Percentiles rank a stretch among this genome's conserved stretches.
Conservation (phyloP, 2,329 filamentous ascomycete species). For the Aspergillus proliferans region DNA sequence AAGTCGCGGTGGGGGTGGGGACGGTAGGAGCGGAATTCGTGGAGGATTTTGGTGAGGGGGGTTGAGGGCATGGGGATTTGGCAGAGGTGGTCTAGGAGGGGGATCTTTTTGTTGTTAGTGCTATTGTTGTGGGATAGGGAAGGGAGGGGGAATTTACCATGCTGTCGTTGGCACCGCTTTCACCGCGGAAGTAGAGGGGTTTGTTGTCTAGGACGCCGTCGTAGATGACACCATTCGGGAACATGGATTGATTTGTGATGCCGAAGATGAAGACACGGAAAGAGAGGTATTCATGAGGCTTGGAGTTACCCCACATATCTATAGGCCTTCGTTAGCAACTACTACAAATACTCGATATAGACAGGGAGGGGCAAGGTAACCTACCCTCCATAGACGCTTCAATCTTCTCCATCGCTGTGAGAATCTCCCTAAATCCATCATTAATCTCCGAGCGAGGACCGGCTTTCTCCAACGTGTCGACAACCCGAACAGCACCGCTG, state of each 20-base stretch:
- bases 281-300: conserved; percentile 73
- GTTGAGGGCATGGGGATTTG: conserved; percentile 83
- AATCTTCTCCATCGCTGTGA: conserved; percentile 61
- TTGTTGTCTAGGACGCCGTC: conserved; percentile 68
- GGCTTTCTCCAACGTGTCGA: conserved; percentile 50
- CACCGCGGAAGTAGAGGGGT: conserved; percentile 78
- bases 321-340: conserved; percentile 2
- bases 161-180: conserved; percentile 89
- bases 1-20: conserved; percentile 86
- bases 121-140: background rate
- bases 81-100: conserved; percentile 80
- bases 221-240: conserved; percentile 84
- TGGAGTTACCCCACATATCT: conserved; percentile 86
- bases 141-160: conserved; percentile 50
- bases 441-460: conserved; percentile 57
- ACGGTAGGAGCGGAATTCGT: conserved; percentile 83
- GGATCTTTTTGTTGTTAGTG: conserved; percentile 48
- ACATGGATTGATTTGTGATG: conserved; percentile 90
- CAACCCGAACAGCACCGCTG: conserved; percentile 61
- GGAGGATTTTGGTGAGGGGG: conserved; percentile 78
- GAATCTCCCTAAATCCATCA: conserved; percentile 55
- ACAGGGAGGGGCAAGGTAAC: conserved; percentile 13
- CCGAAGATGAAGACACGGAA: conserved; percentile 98
- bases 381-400: conserved; percentile 72
- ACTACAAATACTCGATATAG: background rate